A percentile compares a stretch with the other conserved stretches of the same genome.
phyloP scores from a whole-genome alignment of 1,284 basidiomycete species.

The Xerocomus amazonicus region DNA sequence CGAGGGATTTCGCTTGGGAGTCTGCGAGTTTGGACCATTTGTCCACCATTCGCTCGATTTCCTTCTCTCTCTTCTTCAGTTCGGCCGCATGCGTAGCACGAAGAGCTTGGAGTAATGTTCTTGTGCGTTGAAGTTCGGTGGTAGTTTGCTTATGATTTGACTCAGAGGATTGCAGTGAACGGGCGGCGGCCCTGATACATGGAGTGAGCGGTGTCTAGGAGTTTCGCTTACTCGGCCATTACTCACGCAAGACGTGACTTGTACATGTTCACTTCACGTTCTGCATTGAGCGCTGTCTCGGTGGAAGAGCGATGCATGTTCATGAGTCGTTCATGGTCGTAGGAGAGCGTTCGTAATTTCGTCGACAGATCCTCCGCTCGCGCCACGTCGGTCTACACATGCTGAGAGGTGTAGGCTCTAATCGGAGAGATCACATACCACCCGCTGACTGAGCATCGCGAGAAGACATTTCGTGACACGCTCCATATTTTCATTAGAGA shows the following conservation, averaged over 20 bases:
- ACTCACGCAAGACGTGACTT: constrained; percentile 71
- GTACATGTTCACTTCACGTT: constrained; percentile 69
- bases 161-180: constrained; percentile 56
- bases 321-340: constrained; percentile 77
- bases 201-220: constrained; percentile 10
- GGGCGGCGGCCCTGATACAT: constrained; percentile 46
- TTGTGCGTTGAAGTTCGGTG: constrained; percentile 64
- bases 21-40: constrained; percentile 73
- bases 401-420: constrained; percentile 2
- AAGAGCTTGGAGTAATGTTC: constrained; percentile 58
- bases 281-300: constrained; percentile 61
- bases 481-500: constrained; percentile 56
- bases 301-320: constrained; percentile 57
- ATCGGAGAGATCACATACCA: constrained; percentile 50
- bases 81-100: constrained; percentile 69
- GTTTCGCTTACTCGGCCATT: background rate
- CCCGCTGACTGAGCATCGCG: constrained; percentile 73
- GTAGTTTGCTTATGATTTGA: constrained; percentile 64
- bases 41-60: constrained; percentile 74
- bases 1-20: constrained; percentile 53
- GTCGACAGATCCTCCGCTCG: constrained; percentile 75
- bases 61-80: constrained; percentile 78
- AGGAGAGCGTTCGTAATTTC: constrained; percentile 72
- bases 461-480: constrained; percentile 71
- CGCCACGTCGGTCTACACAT: constrained; percentile 69